Percentiles rank a stretch among this genome's conserved stretches.
These are phyloP conservation scores for Diaporthe australafricana DNA, from an alignment of 2,329 filamentous ascomycete species.

Conservation along the genomic window DNA sequence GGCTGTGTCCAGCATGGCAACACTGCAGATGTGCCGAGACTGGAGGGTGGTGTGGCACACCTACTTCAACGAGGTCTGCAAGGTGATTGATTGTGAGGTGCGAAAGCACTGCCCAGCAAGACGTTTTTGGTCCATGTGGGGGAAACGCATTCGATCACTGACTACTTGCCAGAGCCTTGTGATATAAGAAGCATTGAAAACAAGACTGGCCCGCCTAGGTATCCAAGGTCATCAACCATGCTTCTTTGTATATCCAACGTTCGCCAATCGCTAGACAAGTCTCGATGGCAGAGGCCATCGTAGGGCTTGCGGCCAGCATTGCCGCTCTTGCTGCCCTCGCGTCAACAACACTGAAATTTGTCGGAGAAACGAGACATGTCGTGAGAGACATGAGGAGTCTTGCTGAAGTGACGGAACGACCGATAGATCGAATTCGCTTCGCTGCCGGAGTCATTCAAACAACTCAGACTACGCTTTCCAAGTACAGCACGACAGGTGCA, in stretches of 20 bases:
- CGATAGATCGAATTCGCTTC: neutral
- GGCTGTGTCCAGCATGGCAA: neutral
- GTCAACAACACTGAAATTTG: neutral
- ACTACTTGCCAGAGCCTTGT: neutral
- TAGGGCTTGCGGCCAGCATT: neutral
- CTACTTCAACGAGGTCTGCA: neutral
- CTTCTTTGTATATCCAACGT: neutral
- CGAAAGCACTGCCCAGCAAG: neutral
- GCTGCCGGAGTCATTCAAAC: neutral
- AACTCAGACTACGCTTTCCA: neutral
- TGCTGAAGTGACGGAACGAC: neutral
- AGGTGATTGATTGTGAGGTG: neutral
- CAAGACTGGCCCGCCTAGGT: neutral
- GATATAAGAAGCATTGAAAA: neutral
- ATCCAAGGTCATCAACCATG: neutral
- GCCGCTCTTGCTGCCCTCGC: neutral
- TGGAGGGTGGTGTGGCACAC: neutral
- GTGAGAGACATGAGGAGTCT: neutral
- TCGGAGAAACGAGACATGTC: neutral
- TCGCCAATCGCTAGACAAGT: neutral
- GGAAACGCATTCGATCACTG: neutral
- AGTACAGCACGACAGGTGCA: neutral
- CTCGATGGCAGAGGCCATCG: conserved; percentile 10
- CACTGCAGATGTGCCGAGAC: neutral
- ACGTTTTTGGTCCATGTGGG: neutral